These are phyloP conservation scores for Colletotrichum abscissum DNA, from an alignment of 2,329 filamentous ascomycete genomes.

Conservation along the genomic window DNA sequence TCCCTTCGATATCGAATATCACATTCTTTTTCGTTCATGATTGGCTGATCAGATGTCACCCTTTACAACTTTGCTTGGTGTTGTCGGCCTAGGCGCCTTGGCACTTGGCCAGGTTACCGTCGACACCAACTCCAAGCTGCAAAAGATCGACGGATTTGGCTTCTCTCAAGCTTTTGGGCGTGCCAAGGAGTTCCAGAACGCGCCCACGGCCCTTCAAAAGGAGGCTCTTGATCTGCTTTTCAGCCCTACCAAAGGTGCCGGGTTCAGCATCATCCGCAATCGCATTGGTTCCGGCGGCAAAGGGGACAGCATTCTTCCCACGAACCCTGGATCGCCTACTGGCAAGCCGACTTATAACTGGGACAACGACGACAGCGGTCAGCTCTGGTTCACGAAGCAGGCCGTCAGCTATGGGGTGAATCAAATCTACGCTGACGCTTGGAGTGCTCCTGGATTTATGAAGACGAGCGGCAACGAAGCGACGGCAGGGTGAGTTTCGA, in stretches of 20 bases:
- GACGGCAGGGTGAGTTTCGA: no score
- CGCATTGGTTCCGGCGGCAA: constrained; percentile 54
- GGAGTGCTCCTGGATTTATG: constrained; percentile 61
- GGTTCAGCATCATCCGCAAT: constrained; percentile 62
- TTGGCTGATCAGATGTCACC: not conserved
- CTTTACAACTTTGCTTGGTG: not conserved
- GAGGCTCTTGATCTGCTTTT: constrained; percentile 58
- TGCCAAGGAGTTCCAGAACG: constrained; percentile 52
- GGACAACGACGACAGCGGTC: constrained; percentile 59
- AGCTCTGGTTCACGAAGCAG: constrained; percentile 63
- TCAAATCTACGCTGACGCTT: constrained; percentile 56
- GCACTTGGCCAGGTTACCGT: constrained; percentile 44
- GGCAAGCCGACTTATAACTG: constrained; percentile 55
- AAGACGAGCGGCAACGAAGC: constrained; percentile 54
- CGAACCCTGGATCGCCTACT: constrained; percentile 53
- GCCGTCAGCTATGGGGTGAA: constrained; percentile 53
- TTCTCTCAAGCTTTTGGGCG: constrained; percentile 60
- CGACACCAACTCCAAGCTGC: constrained; percentile 41
- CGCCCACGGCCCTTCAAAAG: constrained; percentile 43
- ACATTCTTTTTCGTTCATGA: not conserved
- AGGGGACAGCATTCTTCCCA: constrained; percentile 53
- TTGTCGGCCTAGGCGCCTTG: not conserved
- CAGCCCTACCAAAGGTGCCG: constrained; percentile 56
- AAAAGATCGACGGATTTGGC: constrained; percentile 59
- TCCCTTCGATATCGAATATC: not conserved